Evolutionary conservation across 1,284 basidiomycete species (phyloP), one percentile per base, ranked within the genome.

Genomic region (Heliocybe sulcata): DNA sequence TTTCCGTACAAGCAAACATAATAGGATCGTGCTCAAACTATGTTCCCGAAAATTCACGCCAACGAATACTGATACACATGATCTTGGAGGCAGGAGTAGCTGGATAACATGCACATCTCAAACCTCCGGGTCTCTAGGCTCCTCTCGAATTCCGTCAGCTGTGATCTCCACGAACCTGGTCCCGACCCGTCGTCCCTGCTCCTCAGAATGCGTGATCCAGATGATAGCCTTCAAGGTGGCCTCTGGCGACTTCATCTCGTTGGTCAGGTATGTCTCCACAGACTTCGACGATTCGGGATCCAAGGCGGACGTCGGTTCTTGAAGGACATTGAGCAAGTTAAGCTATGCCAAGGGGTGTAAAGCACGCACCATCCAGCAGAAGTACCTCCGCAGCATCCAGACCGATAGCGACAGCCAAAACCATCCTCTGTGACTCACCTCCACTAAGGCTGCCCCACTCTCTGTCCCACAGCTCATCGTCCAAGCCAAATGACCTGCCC

Each of bases 161-260:
- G 77, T 71, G 49, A 87, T 68, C 22, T 75, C 72, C n/a, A 86
- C 62, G 61, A 84, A 86, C 57, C 87, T 75, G 2, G 81, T 90
- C 3, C 89, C 90, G 20, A 89, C 81, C 53, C 90, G 75, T 55
- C 79, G 71, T 0, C 81, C 87, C 67, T 94, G 91, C 57, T 91
- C 87, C 3, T 83, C 80, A 0, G 88, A 90, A 67, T 94, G 91
- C 0, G 92, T 94, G 61, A 94, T 90, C 92, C 92, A 94, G 4
- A 94, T 64, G 42, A 92, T 69, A 0, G 90, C 86, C 64, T 89
- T 87, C 52, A 90, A 69, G n/a, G 67, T 67, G 16, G 76, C 73
- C 23, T 79, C 70, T 1, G 69, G 58, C 1, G 74, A 72, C 47
- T 67, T 72, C 38, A 92, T 66, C 56, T 85, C 75, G 16, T 74